Evolutionary conservation across 441 rosid species (phyloP), one percentile per base, ranked within the genome.

Genomic region (Lepidium campestre): DNA sequence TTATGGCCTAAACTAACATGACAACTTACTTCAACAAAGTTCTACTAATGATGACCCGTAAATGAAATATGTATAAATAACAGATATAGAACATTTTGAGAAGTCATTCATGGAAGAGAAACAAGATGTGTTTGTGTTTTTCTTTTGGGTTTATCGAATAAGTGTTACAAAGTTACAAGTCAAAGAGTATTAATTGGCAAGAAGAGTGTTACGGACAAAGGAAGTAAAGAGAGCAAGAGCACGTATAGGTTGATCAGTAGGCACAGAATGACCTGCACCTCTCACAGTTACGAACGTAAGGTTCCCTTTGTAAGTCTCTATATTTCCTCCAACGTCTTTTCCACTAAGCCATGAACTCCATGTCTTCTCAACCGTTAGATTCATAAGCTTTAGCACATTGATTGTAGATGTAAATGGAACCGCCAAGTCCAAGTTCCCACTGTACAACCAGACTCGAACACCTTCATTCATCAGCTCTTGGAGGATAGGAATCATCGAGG

Each of bases 261-360:
- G 86, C 4, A 90, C 92, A 69, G 52, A 67, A 60, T 90, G 97
- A 9, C 96, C 96, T 10, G 89, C 91, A 25, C 79, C 90, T 80
- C 91, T 79, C 22, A 85, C 85, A 2, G 89, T 87, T 4, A 77
- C 82, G 47, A 75, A 80, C 31, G 85, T 83, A 39, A 89, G 18
- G 36, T 72, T 59, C 19, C 76, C 85, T 73, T 73, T 39, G 59
- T 85, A 89, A 12, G 66, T 83, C 50, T 83, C 73, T 2, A 85
- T 84, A 23, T 75, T 80, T 13, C 96, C 95, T 48, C 93, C 96
- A 22, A 87, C 83, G 80, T 87, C 85, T 12, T 77, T 79, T 3
- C 31, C 45, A 12, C 54, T 53, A 63, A 68, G 79, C 96, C 97
- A 91, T 23, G 85, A 76, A 67, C 78, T 82, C 96, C 91, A 91